Evolutionary conservation across 2,329 filamentous ascomycete species (phyloP), one percentile per base, ranked within the genome.

Genomic region (Sordariomycetes sp.): DNA sequence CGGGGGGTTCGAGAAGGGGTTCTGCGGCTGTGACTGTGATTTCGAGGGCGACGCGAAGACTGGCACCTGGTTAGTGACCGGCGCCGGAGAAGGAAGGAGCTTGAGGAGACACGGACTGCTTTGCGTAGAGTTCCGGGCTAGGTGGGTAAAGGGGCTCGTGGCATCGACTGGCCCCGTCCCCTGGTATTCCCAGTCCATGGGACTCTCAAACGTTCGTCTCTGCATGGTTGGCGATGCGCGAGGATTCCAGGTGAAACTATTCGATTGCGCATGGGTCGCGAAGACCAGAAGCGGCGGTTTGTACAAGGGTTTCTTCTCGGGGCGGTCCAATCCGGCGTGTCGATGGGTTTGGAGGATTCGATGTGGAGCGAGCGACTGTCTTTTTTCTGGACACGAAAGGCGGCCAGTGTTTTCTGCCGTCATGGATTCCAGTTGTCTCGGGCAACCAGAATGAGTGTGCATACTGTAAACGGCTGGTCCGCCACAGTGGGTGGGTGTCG

Each of bases 131-230:
- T 64, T 67, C 63, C 68, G 74, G 1, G 74, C 72, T 42, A 78
- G 74, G 61, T 81, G 78, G 22, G 77, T 73, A 66, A 85, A 85
- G 2, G 82, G 82, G 61, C 81, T 84, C 10, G 79, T 80, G 20
- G 75, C 76, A 68, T 85, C 82, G 60, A 81, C 68, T 20, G 80
- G 81, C 1, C 76, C 80, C 53, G 72, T 68, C 60, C 73, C 75
- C 63, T 84, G 76, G 66, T 82, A 85, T 65, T 85, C 80, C 79
- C 80, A 86, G 63, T 85, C 82, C 82, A 86, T 86, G 61, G 74
- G 81, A 60, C 79, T 74, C 68, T 85, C 81, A 61, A 73, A 77
- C 1, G 77, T 81, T 63, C 82, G 74, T 62, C 74, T 74, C 57
- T 80, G 74, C 75, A 80, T 82, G 45, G 50, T 52, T 15, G 42